Percentiles rank a stretch among this genome's conserved stretches.
Conservation (phyloP, 2,329 filamentous ascomycete species). For the Trichoderma gracile region DNA sequence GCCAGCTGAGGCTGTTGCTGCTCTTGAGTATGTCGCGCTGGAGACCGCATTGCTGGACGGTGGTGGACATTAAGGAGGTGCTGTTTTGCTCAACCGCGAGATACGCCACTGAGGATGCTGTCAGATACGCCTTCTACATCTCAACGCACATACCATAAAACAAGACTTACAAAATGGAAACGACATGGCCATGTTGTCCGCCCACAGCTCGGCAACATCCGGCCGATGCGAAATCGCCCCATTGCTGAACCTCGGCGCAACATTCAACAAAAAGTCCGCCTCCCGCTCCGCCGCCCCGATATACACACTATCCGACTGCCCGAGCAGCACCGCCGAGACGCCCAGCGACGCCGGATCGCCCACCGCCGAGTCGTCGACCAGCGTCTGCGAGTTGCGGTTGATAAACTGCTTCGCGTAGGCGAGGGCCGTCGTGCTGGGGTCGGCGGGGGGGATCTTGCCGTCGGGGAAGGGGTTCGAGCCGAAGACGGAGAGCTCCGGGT, state of each 20-base stretch:
- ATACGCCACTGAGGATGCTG: background rate
- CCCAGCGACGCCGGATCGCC: slow-evolving; percentile 28
- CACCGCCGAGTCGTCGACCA: slow-evolving; percentile 22
- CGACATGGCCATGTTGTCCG: slow-evolving; percentile 29
- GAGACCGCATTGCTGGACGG: slow-evolving; percentile 25
- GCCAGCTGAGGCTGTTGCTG: slow-evolving; percentile 26
- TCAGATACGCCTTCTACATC: background rate
- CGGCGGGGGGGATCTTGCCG: slow-evolving; percentile 23
- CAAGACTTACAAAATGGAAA: slow-evolving; percentile 26
- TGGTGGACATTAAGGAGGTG: slow-evolving; percentile 14
- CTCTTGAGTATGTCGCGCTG: slow-evolving; percentile 25
- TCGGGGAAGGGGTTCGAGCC: slow-evolving; percentile 25
- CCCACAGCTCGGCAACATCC: slow-evolving; percentile 27
- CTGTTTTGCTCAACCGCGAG: slow-evolving; percentile 25
- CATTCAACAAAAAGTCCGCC: slow-evolving; percentile 22
- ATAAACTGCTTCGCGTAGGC: slow-evolving; percentile 25
- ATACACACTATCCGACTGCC: slow-evolving; percentile 26
- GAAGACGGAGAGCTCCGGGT: slow-evolving; percentile 27
- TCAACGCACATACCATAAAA: background rate
- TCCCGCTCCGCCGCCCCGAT: slow-evolving; percentile 24
- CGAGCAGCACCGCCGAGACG: slow-evolving; percentile 27
- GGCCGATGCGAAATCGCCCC: slow-evolving; percentile 27
- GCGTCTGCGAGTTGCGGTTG: slow-evolving; percentile 24
- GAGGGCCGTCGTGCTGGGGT: slow-evolving; percentile 14
- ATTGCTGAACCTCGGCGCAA: slow-evolving; percentile 22